A percentile compares a stretch with the other conserved stretches of the same genome.
phyloP scores from a whole-genome alignment of 805 yeast genomes.

The Teunomyces stri region DNA sequence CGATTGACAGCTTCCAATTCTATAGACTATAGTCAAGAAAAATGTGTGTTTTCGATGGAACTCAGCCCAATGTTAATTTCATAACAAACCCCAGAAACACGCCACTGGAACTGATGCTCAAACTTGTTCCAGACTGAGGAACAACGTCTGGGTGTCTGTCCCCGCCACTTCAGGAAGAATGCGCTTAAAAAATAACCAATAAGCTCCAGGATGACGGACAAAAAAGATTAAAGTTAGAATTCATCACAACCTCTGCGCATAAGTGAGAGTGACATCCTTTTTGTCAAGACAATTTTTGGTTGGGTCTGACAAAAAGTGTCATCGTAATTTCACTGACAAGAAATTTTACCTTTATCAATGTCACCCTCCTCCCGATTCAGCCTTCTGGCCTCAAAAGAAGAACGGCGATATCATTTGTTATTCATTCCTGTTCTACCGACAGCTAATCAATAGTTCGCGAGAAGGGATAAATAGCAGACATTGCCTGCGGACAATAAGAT shows the following conservation, averaged over 20 bases:
- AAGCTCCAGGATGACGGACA: constrained; percentile 1
- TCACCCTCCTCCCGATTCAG: too few relatives aligned
- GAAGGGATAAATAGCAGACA: not conserved
- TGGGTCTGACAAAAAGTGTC: not conserved
- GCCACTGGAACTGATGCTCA: not conserved
- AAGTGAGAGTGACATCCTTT: not conserved
- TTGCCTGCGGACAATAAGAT: constrained; percentile 1
- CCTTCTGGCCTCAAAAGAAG: too few relatives aligned
- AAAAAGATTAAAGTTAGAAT: not conserved
- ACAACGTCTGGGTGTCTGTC: not conserved
- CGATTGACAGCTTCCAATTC: not conserved
- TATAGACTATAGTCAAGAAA: not conserved
- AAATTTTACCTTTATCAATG: not conserved
- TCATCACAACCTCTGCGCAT: constrained; percentile 3
- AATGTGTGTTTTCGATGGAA: not conserved
- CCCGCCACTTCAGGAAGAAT: constrained; percentile 1
- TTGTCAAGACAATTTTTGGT: constrained; percentile 1
- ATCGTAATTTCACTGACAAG: not conserved
- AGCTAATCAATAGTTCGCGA: not conserved
- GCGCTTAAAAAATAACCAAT: not conserved
- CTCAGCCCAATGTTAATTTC: not conserved
- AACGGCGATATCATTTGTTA: too few relatives aligned
- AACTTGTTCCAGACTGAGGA: not conserved
- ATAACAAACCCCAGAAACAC: not conserved
- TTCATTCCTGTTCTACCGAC: too few relatives aligned